phyloP scores from a whole-genome alignment of 495 filamentous ascomycete species.

The Sordaria brevicollis region DNA sequence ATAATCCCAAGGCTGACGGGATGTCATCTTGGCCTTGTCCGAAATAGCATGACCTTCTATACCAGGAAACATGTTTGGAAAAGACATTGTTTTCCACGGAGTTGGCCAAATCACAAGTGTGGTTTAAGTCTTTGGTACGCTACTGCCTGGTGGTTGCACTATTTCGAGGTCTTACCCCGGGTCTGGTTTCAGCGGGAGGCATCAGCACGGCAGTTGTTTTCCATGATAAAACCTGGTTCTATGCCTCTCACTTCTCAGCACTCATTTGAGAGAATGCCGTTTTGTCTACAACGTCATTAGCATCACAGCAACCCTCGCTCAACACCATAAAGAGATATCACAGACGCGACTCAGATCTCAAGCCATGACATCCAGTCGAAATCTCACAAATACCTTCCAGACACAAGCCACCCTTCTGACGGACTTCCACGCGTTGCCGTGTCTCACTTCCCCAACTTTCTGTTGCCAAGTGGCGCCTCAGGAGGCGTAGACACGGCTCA shows the following conservation, averaged over 20 bases:
- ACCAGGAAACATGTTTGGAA: background rate
- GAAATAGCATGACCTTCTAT: background rate
- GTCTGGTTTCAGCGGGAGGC: background rate
- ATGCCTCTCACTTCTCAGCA: background rate
- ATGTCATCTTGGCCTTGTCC: background rate
- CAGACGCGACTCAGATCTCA: background rate
- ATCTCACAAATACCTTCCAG: background rate
- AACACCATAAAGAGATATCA: background rate
- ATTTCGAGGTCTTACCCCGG: background rate
- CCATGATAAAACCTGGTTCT: background rate
- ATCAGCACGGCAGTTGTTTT: background rate
- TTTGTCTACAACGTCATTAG: background rate
- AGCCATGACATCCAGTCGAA: background rate
- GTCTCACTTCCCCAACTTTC: background rate
- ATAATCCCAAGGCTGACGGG: background rate
- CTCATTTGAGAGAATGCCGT: background rate
- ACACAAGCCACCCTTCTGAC: background rate
- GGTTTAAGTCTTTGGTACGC: background rate
- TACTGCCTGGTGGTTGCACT: background rate
- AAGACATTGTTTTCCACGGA: background rate
- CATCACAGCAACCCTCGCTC: background rate
- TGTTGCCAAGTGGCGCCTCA: constrained; percentile 9
- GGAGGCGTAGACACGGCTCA: constrained; percentile 21
- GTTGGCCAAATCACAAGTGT: background rate
- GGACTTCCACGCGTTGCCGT: background rate